phyloP scores from a whole-genome alignment of 2,329 filamentous ascomycete genomes.

The Xylaria sp. region DNA sequence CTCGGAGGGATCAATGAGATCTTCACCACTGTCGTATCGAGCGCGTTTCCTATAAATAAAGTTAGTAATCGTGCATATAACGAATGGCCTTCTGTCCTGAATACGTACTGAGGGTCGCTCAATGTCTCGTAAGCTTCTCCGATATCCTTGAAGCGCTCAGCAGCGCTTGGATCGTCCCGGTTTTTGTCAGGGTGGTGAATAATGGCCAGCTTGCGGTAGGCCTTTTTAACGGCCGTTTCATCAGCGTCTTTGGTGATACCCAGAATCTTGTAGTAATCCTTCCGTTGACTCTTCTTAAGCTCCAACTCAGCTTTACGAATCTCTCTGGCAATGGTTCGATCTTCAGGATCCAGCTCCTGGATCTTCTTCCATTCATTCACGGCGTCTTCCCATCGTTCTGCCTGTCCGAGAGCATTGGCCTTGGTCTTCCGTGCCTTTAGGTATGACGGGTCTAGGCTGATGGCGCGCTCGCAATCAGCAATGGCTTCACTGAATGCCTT shows the following conservation, averaged over 20 bases:
- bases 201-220: conserved; percentile 91
- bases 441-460: conserved; percentile 78
- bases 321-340: conserved; percentile 75
- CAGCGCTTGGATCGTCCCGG: conserved; percentile 75
- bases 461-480: conserved; percentile 76
- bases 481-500: conserved; percentile 81
- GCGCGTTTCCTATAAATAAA: conserved; percentile 64
- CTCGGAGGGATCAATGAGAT: conserved; percentile 80
- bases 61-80: conserved; percentile 34
- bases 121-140: conserved; percentile 95
- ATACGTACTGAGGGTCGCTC: conserved; percentile 81
- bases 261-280: conserved; percentile 99
- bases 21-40: conserved; percentile 86
- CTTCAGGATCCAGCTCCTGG: conserved; percentile 74
- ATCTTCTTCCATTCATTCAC: conserved; percentile 84
- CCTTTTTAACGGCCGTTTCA: conserved; percentile 87
- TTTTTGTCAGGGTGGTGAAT: conserved; percentile 98
- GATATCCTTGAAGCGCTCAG: conserved; percentile 94
- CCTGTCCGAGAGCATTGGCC: conserved; percentile 80
- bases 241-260: conserved; percentile 79
- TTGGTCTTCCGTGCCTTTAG: conserved; percentile 89
- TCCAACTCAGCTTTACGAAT: conserved; percentile 87
- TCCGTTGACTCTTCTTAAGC: conserved; percentile 93
- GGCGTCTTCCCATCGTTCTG: conserved; percentile 88
- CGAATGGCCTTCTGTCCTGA: not conserved